A percentile compares a stretch with the other conserved stretches of the same genome.
Evolutionary conservation across 768 basidiomycete species (phyloP).

Genomic region (Mycena vitilis): DNA sequence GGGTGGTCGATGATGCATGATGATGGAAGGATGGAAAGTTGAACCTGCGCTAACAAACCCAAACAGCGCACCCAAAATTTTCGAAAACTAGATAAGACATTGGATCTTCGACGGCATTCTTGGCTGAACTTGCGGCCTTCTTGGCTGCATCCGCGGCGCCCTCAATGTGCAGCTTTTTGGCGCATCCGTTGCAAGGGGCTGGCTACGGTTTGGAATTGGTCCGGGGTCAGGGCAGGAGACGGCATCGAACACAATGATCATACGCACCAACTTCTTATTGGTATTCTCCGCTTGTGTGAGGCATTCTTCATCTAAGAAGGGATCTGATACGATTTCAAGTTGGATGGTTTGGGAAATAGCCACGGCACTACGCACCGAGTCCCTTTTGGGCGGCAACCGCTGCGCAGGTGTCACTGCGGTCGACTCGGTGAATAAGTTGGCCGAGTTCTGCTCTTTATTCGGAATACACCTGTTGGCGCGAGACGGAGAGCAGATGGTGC

Average conservation of each 20-base stretch:
- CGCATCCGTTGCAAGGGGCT: constrained; percentile 8
- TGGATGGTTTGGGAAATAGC: neutral
- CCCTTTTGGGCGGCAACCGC: constrained; percentile 11
- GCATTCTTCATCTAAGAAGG: constrained; percentile 5
- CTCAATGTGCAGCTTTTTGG: neutral
- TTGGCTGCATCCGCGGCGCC: neutral
- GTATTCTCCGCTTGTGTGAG: neutral
- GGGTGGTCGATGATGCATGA: too few relatives aligned
- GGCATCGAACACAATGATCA: neutral
- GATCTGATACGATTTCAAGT: neutral
- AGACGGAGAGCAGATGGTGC: constrained; percentile 16
- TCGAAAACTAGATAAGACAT: neutral
- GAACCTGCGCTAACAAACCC: neutral
- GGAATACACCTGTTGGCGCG: constrained; percentile 5
- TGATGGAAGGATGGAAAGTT: neutral
- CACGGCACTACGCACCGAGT: neutral
- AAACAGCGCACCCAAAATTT: neutral
- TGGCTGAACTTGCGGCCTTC: neutral
- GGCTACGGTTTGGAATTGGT: neutral
- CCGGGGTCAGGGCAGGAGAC: neutral
- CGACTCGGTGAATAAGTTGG: neutral
- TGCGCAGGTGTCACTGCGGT: neutral
- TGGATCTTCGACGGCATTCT: constrained; percentile 10
- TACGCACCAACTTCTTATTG: constrained; percentile 1
- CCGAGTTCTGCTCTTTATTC: neutral